Conservation (phyloP, 228 moss, liverwort and hornwort species). For the Sphagnum magellanicum region DNA sequence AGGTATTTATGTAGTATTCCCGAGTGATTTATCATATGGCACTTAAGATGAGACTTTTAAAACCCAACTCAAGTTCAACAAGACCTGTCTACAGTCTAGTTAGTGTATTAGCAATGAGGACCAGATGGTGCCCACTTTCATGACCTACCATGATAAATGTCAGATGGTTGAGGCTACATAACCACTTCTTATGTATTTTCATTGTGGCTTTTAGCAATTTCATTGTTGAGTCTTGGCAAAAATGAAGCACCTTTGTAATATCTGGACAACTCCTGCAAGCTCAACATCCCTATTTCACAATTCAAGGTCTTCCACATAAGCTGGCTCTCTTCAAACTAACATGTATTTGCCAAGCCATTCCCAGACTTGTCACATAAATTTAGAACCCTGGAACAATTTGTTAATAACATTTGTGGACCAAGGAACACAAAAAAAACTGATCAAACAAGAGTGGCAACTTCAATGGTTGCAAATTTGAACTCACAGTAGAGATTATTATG, state of each 20-base stretch:
- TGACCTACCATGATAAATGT: constrained; percentile 61
- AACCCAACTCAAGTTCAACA: background rate
- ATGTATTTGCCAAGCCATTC: background rate
- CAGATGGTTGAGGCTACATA: constrained; percentile 69
- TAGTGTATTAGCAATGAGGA: background rate
- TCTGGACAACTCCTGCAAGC: constrained; percentile 62
- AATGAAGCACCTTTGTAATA: constrained; percentile 81
- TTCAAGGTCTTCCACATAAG: too few species aligned
- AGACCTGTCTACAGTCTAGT: background rate
- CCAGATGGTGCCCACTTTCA: background rate
- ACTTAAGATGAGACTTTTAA: background rate
- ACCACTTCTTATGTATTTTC: constrained; percentile 70
- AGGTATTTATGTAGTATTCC: background rate
- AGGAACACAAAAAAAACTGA: too few species aligned
- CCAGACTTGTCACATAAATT: background rate
- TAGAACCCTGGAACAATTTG: background rate
- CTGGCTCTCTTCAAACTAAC: background rate
- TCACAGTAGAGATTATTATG: constrained; percentile 87
- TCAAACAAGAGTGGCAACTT: too few species aligned
- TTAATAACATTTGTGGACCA: too few species aligned
- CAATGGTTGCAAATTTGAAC: constrained; percentile 5
- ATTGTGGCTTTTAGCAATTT: constrained; percentile 61
- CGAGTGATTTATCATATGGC: background rate
- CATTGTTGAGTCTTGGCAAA: constrained; percentile 90
- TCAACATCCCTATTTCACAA: background rate